Base-by-base conservation (phyloP, 1,284 basidiomycete species). In the Microbotryum saponariae region DNA sequence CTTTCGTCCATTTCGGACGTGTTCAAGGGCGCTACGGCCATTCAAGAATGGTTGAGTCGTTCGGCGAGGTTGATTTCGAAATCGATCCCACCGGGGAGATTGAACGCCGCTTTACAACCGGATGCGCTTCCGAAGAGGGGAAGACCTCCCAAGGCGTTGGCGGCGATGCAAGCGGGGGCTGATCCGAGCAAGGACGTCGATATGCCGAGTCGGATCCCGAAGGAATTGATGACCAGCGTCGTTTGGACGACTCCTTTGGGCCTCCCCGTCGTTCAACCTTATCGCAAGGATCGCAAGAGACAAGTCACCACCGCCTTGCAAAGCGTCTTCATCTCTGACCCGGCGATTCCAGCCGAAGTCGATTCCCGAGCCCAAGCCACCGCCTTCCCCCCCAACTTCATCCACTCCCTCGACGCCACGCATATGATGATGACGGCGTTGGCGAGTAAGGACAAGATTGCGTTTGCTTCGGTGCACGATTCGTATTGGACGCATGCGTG, bases 371-470 rank as follows among this genome's bases (percentile, higher is more conserved):
- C 96, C 76, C 94, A 99, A 76, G 88, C 92, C 0, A 85, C 89
- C 3, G 96, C 94, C 2, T 98, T 99, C 84, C 94, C 94, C 14
- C 96, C 94, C 47, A 99, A 99, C 79, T 98, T 94, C 74, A 91
- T 98, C 62, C 96, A 99, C 76, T 91, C 88, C 72, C 81, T 98
- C 54, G 96, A 99, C 75, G 96, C 96, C 4, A 97, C 94, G 1
- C 96, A 99, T 77, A 97, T 99, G 93, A 87, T 97, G 82, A 78
- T 97, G 68, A 97, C 93, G 1, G 93, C 94, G n/a, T 80, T 96
- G 48, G 87, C 90, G 72, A 97, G 90, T 74, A 79, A 82, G 70
- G 81, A 82, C 71, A 80, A 79, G 53, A 74, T 96, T 63, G 87
- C 86, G 0, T 97, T 97, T 74, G 94, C 93, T 0, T 89, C 91